A percentile compares a stretch with the other conserved stretches of the same genome.
Evolutionary conservation across 2,329 filamentous ascomycete genomes (phyloP).

Genomic region (Verticillium nonalfalfae): DNA sequence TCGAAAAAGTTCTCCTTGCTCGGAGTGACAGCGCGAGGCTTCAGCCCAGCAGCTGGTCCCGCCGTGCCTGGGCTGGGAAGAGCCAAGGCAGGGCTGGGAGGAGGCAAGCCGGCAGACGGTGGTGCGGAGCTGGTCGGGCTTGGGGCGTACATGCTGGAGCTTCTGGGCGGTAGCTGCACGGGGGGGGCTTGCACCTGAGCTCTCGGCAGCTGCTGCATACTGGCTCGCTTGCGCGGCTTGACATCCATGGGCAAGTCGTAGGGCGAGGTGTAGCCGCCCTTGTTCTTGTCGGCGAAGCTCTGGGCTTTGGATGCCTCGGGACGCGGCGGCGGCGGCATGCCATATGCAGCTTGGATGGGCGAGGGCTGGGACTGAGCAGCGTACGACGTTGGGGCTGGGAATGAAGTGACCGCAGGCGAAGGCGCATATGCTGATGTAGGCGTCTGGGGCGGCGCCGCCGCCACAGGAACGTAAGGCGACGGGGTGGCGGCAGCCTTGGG

Average conservation of each 20-base stretch:
- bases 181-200: conserved; percentile 32
- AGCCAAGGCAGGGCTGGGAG: conserved; percentile 22
- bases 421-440: conserved; percentile 3
- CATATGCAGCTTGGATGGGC: conserved; percentile 24
- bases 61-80: conserved; percentile 25
- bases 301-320: conserved; percentile 55
- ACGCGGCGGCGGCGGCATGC: conserved; percentile 23
- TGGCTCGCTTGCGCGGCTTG: conserved; percentile 61
- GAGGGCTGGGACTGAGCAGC: conserved; percentile 16
- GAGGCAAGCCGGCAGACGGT: conserved; percentile 10
- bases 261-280: conserved; percentile 87
- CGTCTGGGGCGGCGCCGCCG: not conserved
- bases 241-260: conserved; percentile 94
- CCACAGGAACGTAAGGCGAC: conserved; percentile 1
- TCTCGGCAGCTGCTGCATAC: conserved; percentile 48
- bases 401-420: conserved; percentile 33
- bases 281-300: conserved; percentile 86
- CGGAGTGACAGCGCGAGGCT: conserved; percentile 25
- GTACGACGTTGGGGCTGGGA: conserved; percentile 15
- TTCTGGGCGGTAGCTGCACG: conserved; percentile 51
- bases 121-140: conserved; percentile 14
- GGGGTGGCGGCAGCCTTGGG: conserved; percentile 1
- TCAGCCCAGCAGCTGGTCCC: conserved; percentile 21
- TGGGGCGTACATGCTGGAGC: conserved; percentile 47
- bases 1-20: conserved; percentile 64